phyloP scores from a whole-genome alignment of 768 basidiomycete species.

The Lentinula detonsa region DNA sequence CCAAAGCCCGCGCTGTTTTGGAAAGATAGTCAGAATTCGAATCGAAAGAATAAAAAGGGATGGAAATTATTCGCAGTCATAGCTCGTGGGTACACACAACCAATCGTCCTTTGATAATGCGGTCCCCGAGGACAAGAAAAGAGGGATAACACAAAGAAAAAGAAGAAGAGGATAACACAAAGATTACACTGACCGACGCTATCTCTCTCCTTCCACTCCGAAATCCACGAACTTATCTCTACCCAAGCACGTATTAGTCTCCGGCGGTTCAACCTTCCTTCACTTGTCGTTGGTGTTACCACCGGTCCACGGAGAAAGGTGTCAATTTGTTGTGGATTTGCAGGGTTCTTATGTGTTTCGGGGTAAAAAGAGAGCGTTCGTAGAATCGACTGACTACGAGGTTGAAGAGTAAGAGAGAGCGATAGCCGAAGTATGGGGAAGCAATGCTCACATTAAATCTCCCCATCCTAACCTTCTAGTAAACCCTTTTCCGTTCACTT shows the following conservation, averaged over 20 bases:
- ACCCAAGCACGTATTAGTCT: conserved; percentile 78
- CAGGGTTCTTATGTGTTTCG: neutral
- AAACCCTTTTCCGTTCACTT: conserved; percentile 48
- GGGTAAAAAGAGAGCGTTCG: neutral
- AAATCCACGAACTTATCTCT: conserved; percentile 63
- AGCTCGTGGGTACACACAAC: too few relatives aligned
- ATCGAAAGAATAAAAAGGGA: neutral
- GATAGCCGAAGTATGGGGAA: neutral
- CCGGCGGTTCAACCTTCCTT: conserved; percentile 47
- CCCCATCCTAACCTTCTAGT: conserved; percentile 65
- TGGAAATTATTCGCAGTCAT: neutral
- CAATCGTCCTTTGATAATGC: too few relatives aligned
- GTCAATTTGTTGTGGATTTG: conserved; percentile 26
- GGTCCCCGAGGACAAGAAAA: conserved; percentile 22
- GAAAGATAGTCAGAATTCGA: neutral
- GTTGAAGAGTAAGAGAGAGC: neutral
- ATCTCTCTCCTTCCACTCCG: conserved; percentile 46
- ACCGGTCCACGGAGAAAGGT: conserved; percentile 47
- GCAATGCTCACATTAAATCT: conserved; percentile 43
- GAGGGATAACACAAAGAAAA: conserved; percentile 9
- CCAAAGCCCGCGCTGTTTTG: neutral
- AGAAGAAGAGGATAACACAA: neutral
- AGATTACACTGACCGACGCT: conserved; percentile 21
- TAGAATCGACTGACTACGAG: neutral
- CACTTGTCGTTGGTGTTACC: conserved; percentile 37